Evolutionary conservation across 768 basidiomycete species (phyloP), one percentile per base, ranked within the genome.

Genomic region (Auriscalpium vulgare): DNA sequence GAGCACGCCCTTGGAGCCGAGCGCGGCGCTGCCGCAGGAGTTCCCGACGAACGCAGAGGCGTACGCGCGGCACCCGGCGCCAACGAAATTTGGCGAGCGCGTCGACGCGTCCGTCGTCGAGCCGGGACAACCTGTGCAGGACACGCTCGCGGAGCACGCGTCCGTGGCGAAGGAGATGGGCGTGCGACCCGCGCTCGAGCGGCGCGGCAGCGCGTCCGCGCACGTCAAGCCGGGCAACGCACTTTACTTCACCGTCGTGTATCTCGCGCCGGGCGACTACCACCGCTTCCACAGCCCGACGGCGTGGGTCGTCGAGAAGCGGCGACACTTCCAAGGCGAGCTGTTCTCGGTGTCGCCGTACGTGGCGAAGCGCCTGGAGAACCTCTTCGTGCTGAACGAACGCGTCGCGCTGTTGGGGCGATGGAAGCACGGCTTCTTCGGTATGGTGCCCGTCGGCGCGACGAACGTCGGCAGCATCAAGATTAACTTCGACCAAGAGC

Each of bases 351-450:
- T 99, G 21, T 93, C 92, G 4, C 97, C 97, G 0, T 98, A 87
- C 73, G 91, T 98, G 78, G 95, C 90, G 10, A 89, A 89, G 67
- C 84, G 94, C 10, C 75, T 97, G 9, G 83, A 89, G 67, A 92
- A 97, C 67, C 72, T 98, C n/a, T 99, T 99, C 62, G 94, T 99
- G 9, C 78, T 99, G n/a, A 98, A 99, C 67, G 97, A 99, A 72
- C 85, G 97, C 21, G 95, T 98, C 9, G 93, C 95, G 1, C 77
- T 99, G 19, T 82, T 98, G 35, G 97, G 97, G 7, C 75, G 91
- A 54, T 98, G 97, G 97, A 84, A 83, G 66, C 75, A 97, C 63
- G 97, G 97, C 1, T 97, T 97, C 78, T 99, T 97, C 69, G 76
- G 87, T 23, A 97, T 97, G 93, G 84, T 97, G 0, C 97, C 97